Evolutionary conservation across 129 eudicot genomes (phyloP), one percentile per base, ranked within the genome.

Genomic region (Centaurea solstitialis): DNA sequence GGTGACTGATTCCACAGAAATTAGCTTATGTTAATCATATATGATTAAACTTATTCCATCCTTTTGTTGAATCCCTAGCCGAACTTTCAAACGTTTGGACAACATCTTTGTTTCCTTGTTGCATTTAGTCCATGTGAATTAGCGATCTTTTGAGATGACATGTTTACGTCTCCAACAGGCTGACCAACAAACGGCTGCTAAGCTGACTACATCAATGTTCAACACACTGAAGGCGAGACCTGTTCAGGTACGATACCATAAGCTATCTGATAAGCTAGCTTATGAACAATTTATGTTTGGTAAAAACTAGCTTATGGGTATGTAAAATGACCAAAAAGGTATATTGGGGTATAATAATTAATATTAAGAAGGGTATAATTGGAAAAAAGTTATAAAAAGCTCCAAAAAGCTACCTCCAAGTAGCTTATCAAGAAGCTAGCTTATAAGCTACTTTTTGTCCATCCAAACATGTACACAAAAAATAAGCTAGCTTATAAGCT

Each of bases 181-280:
- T 74, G 99, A 96, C 76, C 91, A 82, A 69, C 85, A 87, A 28
- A 86, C 84, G 77, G 98, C 98, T 75, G 92, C 93, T 74, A 87
- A 85, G 74, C 83, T 96, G 85, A 87, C 92, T 79, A 82, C 86
- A 50, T 87, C 97, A 30, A 91, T 96, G 99, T 91, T 83, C 85
- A 96, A 93, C 83, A 91, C 99, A 21, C 85, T 91, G 75, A 96
- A 96, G 84, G 97, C 89, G 79, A 88, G 97, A 76, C 95, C 99
- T 18, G 91, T 91, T 50, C 94, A 75, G 98, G 98, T 94, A 89
- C 9, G 15, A 12, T 76, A 10, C 17, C 81, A 24, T 76, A 41
- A n/a, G n/a, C n/a, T n/a, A n/a, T n/a, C n/a, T n/a, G n/a, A n/a
- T n/a, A n/a, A n/a, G n/a, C n/a, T n/a, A n/a, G n/a, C n/a, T n/a